A percentile compares a stretch with the other conserved stretches of the same genome.
phyloP scores from a whole-genome alignment of 306 rosid species.

The Glycyrrhiza uralensis region DNA sequence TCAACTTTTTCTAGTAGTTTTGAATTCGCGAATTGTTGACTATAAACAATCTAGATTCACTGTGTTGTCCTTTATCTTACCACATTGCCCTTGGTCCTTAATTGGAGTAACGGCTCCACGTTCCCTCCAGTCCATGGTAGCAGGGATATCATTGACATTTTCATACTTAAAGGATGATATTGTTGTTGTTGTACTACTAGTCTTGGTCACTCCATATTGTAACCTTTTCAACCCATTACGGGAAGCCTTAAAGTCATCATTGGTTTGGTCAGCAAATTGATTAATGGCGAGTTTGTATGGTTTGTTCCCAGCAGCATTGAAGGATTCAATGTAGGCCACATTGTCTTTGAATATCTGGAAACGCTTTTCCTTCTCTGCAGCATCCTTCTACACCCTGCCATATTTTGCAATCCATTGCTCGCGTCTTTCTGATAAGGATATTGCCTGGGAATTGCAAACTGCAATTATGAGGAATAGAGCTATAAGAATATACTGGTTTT shows the following conservation, averaged over 20 bases:
- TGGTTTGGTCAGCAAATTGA: conserved; percentile 11
- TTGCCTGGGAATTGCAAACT: conserved; percentile 9
- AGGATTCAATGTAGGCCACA: conserved; percentile 21
- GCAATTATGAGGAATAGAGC: not conserved
- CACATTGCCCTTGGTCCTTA: conserved; percentile 29
- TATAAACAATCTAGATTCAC: too few species aligned
- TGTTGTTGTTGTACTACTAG: not conserved
- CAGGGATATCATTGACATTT: not conserved
- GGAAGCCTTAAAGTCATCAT: conserved; percentile 13
- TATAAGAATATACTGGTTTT: not conserved
- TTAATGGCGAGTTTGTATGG: conserved; percentile 25
- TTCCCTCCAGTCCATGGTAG: conserved; percentile 10
- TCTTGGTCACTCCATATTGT: too few species aligned
- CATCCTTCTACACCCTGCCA: conserved; percentile 3
- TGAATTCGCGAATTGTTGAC: too few species aligned
- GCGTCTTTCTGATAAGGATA: not conserved
- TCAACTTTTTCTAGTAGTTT: too few species aligned
- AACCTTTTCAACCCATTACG: not conserved
- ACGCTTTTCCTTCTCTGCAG: conserved; percentile 26
- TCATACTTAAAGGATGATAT: conserved; percentile 15
- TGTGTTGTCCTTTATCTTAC: not conserved
- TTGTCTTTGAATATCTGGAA: conserved; percentile 29
- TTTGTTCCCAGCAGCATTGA: conserved; percentile 16
- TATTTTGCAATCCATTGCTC: conserved; percentile 31
- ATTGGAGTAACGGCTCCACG: conserved; percentile 24